Percentiles rank a stretch among this genome's conserved stretches.
Evolutionary conservation across 2,329 filamentous ascomycete species (phyloP).

Genomic region (Neofusicoccum sp.): DNA sequence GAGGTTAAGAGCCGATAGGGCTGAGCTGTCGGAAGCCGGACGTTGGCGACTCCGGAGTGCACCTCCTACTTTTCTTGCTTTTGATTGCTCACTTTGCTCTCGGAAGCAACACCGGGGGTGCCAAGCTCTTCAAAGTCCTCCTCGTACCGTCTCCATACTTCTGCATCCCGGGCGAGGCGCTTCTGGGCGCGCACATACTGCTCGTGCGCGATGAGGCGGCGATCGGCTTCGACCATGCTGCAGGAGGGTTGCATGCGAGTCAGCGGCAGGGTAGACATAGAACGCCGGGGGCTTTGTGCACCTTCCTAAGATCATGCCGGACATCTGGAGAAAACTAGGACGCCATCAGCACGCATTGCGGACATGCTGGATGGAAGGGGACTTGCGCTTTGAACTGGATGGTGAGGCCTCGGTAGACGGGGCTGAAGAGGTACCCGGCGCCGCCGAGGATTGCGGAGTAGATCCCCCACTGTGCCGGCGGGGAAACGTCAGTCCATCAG

Average conservation of each 20-base stretch:
- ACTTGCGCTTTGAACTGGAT: slow-evolving; percentile 75
- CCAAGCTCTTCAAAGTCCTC: slow-evolving; percentile 53
- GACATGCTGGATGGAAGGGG: not conserved
- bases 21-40: no score
- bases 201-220: slow-evolving; percentile 66
- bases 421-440: slow-evolving; percentile 63
- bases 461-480: slow-evolving; percentile 60
- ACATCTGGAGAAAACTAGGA: slow-evolving; percentile 75
- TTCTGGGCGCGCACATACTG: slow-evolving; percentile 63
- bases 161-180: slow-evolving; percentile 61
- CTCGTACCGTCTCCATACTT: slow-evolving; percentile 68
- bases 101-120: slow-evolving; percentile 20
- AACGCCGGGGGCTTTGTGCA: not conserved
- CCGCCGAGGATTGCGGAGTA: slow-evolving; percentile 62
- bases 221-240: slow-evolving; percentile 63
- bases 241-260: not conserved
- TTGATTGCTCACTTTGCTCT: slow-evolving; percentile 10
- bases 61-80: not conserved
- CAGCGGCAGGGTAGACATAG: not conserved
- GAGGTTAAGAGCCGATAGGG: no score
- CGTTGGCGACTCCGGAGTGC: no score
- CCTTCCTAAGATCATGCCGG: slow-evolving; percentile 73
- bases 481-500: not conserved
- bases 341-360: not conserved
- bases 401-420: slow-evolving; percentile 69